phyloP scores from a whole-genome alignment of 2,329 filamentous ascomycete species.

The Boeremia lycopersici region DNA sequence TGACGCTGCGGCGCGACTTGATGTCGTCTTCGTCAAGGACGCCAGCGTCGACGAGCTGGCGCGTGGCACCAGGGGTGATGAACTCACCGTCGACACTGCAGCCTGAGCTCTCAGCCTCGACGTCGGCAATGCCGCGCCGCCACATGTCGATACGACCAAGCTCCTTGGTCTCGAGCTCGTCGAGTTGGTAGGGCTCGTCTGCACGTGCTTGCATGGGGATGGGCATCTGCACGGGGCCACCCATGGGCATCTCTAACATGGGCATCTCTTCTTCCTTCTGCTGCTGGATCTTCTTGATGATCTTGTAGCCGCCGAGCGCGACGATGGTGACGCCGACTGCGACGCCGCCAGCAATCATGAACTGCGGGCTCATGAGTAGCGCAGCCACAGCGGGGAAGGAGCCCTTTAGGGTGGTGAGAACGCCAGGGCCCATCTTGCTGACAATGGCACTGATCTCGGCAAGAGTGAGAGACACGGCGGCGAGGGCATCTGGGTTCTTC shows the following conservation, averaged over 20 bases:
- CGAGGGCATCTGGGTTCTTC: slow-evolving; percentile 86
- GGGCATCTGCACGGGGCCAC: slow-evolving; percentile 22
- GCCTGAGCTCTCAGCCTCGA: slow-evolving; percentile 58
- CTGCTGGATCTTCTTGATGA: slow-evolving; percentile 81
- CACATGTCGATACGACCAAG: slow-evolving; percentile 66
- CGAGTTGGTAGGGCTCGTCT: slow-evolving; percentile 48
- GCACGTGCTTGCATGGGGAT: slow-evolving; percentile 21
- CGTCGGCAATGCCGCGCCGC: slow-evolving; percentile 67
- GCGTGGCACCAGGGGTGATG: slow-evolving; percentile 63
- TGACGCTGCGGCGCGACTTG: slow-evolving; percentile 44
- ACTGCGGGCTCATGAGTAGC: slow-evolving; percentile 86
- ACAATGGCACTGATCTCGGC: slow-evolving; percentile 87
- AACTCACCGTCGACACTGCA: slow-evolving; percentile 71
- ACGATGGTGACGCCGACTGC: slow-evolving; percentile 93
- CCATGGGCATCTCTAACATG: slow-evolving; percentile 20
- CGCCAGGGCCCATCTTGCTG: slow-evolving; percentile 81
- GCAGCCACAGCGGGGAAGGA: slow-evolving; percentile 86
- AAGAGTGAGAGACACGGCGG: slow-evolving; percentile 88
- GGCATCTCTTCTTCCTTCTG: slow-evolving; percentile 45
- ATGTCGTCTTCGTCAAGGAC: slow-evolving; percentile 56
- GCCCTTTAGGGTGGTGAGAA: slow-evolving; percentile 75
- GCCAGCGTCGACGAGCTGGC: slow-evolving; percentile 53
- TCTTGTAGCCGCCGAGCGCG: slow-evolving; percentile 95
- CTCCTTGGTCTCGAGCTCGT: slow-evolving; percentile 63
- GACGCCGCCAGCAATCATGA: slow-evolving; percentile 88